phyloP scores from a whole-genome alignment of 176 grass and related monocot species.

The Metroxylon sagu region DNA sequence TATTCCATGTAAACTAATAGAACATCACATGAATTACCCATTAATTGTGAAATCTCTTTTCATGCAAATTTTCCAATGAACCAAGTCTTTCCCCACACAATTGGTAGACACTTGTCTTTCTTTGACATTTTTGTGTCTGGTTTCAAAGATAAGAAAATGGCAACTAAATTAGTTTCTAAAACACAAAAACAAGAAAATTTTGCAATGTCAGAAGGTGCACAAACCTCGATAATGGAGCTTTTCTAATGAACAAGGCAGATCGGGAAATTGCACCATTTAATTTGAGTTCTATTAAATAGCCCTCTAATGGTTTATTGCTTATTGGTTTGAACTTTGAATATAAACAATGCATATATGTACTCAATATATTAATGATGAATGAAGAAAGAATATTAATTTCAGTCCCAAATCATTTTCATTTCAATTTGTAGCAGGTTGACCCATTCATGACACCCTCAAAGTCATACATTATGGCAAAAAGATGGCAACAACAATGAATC shows the following conservation, averaged over 20 bases:
- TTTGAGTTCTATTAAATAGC: slow-evolving; percentile 30
- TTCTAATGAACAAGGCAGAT: slow-evolving; percentile 51
- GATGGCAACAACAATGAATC: too few species aligned
- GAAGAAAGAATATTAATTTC: too few species aligned
- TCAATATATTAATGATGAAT: too few species aligned
- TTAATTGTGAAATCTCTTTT: slow-evolving; percentile 89
- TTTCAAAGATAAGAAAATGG: slow-evolving; percentile 46
- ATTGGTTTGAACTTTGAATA: not conserved
- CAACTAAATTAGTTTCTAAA: slow-evolving; percentile 3
- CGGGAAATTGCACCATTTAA: slow-evolving; percentile 64
- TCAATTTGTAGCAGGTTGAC: too few species aligned
- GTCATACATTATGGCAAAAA: too few species aligned
- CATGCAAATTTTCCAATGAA: slow-evolving; percentile 81
- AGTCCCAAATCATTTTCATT: too few species aligned
- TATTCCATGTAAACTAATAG: not conserved
- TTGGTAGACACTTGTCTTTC: slow-evolving; percentile 26
- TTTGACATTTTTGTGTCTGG: slow-evolving; percentile 8
- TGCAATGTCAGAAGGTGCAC: slow-evolving; percentile 10
- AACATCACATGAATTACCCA: slow-evolving; percentile 30
- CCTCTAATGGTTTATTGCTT: slow-evolving; percentile 16
- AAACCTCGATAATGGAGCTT: slow-evolving; percentile 58
- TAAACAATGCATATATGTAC: too few species aligned
- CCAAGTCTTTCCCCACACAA: slow-evolving; percentile 37
- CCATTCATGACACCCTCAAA: too few species aligned
- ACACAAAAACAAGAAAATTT: slow-evolving; percentile 6